Percentiles rank a stretch among this genome's conserved stretches.
Evolutionary conservation across 768 basidiomycete genomes (phyloP).

Genomic region (Russula virescens): DNA sequence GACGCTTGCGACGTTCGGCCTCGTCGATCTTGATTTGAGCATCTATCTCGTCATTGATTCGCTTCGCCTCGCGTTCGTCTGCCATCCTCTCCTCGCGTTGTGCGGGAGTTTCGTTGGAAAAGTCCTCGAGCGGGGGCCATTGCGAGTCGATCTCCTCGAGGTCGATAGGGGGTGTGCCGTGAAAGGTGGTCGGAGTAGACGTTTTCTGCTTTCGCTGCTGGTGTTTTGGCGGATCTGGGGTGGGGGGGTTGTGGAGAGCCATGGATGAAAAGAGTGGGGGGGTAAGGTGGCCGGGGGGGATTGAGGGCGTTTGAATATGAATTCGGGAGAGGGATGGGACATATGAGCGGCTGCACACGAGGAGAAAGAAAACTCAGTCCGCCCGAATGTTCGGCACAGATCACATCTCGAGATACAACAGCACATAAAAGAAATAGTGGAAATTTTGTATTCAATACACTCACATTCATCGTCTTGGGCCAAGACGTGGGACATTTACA

Average conservation of each 20-base stretch:
- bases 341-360: too few species aligned
- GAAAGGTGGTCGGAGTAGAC: not conserved
- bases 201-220: not conserved
- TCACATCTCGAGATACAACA: too few species aligned
- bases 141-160: slow-evolving; percentile 17
- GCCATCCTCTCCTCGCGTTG: slow-evolving; percentile 38
- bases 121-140: slow-evolving; percentile 33
- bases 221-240: not conserved
- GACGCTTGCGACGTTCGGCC: slow-evolving; percentile 37
- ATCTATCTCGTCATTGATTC: slow-evolving; percentile 51
- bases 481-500: not conserved
- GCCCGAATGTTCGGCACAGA: too few species aligned
- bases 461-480: too few species aligned
- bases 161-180: slow-evolving; percentile 6
- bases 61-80: slow-evolving; percentile 46
- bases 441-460: too few species aligned
- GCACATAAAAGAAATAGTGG: too few species aligned
- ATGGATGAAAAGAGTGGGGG: not conserved
- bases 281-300: not conserved
- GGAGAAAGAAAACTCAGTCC: too few species aligned
- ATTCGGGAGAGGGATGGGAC: too few species aligned
- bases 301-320: too few species aligned
- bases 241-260: not conserved
- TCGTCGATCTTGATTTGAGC: slow-evolving; percentile 43
- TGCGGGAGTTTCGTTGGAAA: slow-evolving; percentile 37